Conservation (phyloP, 2,329 filamentous ascomycete species). For the Venturia pyrina region DNA sequence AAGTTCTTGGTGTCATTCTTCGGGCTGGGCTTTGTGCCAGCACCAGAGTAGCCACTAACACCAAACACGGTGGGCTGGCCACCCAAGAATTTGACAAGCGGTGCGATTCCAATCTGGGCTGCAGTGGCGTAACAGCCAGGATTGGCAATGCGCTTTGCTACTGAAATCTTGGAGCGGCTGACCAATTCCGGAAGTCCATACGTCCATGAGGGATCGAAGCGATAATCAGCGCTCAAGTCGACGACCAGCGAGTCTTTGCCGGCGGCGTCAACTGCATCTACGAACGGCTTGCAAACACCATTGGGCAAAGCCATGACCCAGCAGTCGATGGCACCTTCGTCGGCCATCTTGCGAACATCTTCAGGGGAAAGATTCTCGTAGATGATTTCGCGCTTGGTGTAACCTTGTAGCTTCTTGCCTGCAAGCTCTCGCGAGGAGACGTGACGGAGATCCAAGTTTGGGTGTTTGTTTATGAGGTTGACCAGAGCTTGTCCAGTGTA, state of each 20-base stretch:
- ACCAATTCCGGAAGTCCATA: conserved; percentile 86
- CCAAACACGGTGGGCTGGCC: conserved; percentile 79
- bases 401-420: conserved; percentile 79
- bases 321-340: conserved; percentile 77
- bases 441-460: conserved; percentile 78
- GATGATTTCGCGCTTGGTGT: conserved; percentile 80
- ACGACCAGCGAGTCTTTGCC: conserved; percentile 65
- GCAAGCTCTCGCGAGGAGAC: conserved; percentile 89
- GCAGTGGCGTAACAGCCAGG: conserved; percentile 94
- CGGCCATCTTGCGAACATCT: conserved; percentile 76
- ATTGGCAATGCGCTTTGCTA: conserved; percentile 76
- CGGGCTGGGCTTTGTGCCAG: conserved; percentile 83
- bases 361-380: conserved; percentile 87
- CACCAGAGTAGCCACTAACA: conserved; percentile 88
- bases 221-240: conserved; percentile 93
- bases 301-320: conserved; percentile 98
- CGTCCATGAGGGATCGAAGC: conserved; percentile 76
- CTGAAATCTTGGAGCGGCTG: conserved; percentile 63
- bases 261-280: conserved; percentile 73
- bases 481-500: conserved; percentile 92
- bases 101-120: conserved; percentile 79
- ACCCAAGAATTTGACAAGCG: conserved; percentile 66
- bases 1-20: conserved; percentile 87
- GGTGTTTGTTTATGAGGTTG: conserved; percentile 75
- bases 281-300: conserved; percentile 85